Percentiles rank a stretch among this genome's conserved stretches.
Evolutionary conservation across 2,329 filamentous ascomycete species (phyloP).

Genomic region (Neonectria ditissima): DNA sequence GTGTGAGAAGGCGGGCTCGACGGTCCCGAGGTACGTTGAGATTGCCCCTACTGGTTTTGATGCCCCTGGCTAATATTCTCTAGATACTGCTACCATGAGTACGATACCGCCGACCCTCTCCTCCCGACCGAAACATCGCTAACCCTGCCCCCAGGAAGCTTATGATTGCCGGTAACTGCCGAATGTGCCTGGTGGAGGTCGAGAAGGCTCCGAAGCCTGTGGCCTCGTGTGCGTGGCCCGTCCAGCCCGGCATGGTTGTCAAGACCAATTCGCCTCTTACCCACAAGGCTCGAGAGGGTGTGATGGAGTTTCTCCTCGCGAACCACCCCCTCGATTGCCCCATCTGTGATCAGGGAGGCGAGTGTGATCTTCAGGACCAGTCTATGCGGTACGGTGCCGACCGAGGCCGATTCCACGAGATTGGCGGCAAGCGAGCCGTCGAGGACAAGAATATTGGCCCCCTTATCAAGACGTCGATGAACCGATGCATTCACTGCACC

Average conservation of each 20-base stretch:
- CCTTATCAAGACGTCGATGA: slow-evolving; percentile 99
- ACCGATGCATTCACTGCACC: slow-evolving; percentile 99
- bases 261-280: slow-evolving; percentile 97
- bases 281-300: slow-evolving; percentile 97
- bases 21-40: slow-evolving; percentile 79
- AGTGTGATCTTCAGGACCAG: slow-evolving; percentile 99
- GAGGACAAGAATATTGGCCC: slow-evolving; percentile 99
- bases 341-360: slow-evolving; percentile 98
- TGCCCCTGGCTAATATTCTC: slow-evolving; percentile 50
- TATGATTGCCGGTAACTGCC: slow-evolving; percentile 99
- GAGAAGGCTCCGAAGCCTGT: slow-evolving; percentile 96
- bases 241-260: slow-evolving; percentile 98
- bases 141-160: slow-evolving; percentile 77
- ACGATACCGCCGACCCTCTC: slow-evolving; percentile 55
- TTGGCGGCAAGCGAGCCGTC: slow-evolving; percentile 94
- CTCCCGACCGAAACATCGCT: slow-evolving; percentile 51
- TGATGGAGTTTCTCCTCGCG: slow-evolving; percentile 98
- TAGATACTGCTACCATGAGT: slow-evolving; percentile 99
- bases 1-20: slow-evolving; percentile 96
- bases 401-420: slow-evolving; percentile 95
- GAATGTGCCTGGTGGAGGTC: slow-evolving; percentile 99
- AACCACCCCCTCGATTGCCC: slow-evolving; percentile 97
- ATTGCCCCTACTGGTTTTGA: slow-evolving; percentile 26
- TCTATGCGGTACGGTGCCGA: slow-evolving; percentile 99
- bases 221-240: slow-evolving; percentile 98